phyloP scores from a whole-genome alignment of 208 protist genomes.

The Leishmania tropica region DNA sequence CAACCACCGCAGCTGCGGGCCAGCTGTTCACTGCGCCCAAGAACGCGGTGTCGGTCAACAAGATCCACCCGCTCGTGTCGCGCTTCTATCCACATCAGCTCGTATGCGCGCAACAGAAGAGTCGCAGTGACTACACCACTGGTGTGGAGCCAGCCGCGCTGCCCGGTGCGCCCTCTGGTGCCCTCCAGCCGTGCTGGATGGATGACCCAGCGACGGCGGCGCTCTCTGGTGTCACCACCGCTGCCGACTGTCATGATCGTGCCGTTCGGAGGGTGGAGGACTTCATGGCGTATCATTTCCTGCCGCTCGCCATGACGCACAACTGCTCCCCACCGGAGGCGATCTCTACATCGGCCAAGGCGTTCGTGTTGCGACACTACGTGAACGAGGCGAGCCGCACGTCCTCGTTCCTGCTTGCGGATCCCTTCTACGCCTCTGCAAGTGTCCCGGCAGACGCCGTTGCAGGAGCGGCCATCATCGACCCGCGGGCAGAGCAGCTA shows the following conservation, averaged over 20 bases:
- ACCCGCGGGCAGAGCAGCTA: conserved; percentile 47
- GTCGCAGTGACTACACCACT: neutral
- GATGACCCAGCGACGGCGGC: neutral
- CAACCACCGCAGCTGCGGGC: neutral
- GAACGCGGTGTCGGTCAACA: conserved; percentile 32
- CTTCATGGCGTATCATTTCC: conserved; percentile 73
- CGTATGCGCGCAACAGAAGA: neutral
- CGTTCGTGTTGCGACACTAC: conserved; percentile 70
- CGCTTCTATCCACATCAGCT: conserved; percentile 19
- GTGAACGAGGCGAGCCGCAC: conserved; percentile 76
- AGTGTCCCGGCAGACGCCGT: neutral
- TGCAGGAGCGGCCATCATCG: conserved; percentile 44
- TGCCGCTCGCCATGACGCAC: conserved; percentile 64
- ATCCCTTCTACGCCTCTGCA: conserved; percentile 16
- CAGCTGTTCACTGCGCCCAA: conserved; percentile 26
- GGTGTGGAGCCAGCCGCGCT: neutral
- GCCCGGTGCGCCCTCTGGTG: neutral
- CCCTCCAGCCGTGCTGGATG: neutral
- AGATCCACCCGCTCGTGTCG: conserved; percentile 30
- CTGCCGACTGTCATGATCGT: neutral
- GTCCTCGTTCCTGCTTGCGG: conserved; percentile 65
- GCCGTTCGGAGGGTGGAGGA: conserved; percentile 37
- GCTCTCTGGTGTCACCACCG: neutral
- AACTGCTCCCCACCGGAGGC: conserved; percentile 20
- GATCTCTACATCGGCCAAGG: neutral